A percentile compares a stretch with the other conserved stretches of the same genome.
Evolutionary conservation across 768 basidiomycete genomes (phyloP).

Genomic region (Russula sp.): DNA sequence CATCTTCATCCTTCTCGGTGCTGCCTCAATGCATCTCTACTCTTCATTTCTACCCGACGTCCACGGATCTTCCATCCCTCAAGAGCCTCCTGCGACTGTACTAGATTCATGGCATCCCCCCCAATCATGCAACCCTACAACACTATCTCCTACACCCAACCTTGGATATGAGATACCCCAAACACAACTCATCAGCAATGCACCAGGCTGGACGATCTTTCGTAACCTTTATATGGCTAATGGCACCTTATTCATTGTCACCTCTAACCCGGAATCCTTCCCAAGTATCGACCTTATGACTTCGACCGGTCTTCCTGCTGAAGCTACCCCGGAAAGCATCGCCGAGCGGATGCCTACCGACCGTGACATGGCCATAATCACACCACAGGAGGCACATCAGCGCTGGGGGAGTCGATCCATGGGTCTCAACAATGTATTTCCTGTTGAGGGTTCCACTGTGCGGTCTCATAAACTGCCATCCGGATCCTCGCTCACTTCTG

Average conservation of each 20-base stretch:
- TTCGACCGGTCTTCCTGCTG: slow-evolving; percentile 59
- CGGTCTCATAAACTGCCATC: slow-evolving; percentile 30
- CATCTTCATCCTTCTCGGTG: slow-evolving; percentile 57
- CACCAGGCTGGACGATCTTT: slow-evolving; percentile 84
- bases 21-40: slow-evolving; percentile 54
- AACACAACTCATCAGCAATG: slow-evolving; percentile 60
- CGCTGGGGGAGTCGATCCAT: slow-evolving; percentile 53
- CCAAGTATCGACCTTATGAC: slow-evolving; percentile 57
- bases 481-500: slow-evolving; percentile 2
- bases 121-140: not conserved
- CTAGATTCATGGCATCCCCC: not conserved
- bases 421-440: slow-evolving; percentile 52
- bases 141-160: not conserved
- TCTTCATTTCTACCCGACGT: slow-evolving; percentile 37
- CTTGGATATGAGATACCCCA: slow-evolving; percentile 40
- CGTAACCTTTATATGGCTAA: slow-evolving; percentile 81
- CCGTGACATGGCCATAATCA: slow-evolving; percentile 59
- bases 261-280: slow-evolving; percentile 45
- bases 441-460: slow-evolving; percentile 72
- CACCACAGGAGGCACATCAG: slow-evolving; percentile 53
- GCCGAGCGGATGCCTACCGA: slow-evolving; percentile 63
- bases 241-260: slow-evolving; percentile 72
- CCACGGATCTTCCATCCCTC: slow-evolving; percentile 2
- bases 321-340: slow-evolving; percentile 61
- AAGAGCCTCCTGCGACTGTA: not conserved